Conservation (phyloP, 192 early-diverging fungal species). For the Coemansia sp. region DNA sequence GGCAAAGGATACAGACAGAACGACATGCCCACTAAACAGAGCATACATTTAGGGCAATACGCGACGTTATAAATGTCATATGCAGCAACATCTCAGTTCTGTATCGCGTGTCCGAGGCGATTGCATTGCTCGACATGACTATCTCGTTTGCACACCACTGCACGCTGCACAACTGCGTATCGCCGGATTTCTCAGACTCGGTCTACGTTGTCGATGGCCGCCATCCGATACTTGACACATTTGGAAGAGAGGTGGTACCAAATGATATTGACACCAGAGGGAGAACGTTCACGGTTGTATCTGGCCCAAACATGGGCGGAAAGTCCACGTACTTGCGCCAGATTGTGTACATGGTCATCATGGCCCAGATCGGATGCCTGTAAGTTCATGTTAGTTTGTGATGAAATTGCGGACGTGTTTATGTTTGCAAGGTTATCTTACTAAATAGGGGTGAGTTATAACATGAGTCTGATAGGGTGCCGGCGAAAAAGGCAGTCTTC, state of each 20-base stretch:
- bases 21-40: background rate
- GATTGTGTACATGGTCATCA: constrained; percentile 70
- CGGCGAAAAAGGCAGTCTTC: constrained; percentile 75
- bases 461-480: constrained; percentile 56
- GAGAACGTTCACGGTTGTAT: constrained; percentile 72
- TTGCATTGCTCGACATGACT: constrained; percentile 80
- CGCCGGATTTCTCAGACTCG: constrained; percentile 76
- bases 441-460: background rate
- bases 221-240: constrained; percentile 71
- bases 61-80: constrained; percentile 50
- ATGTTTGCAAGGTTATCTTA: background rate
- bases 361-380: constrained; percentile 87
- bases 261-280: constrained; percentile 68
- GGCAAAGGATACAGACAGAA: background rate
- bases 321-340: constrained; percentile 86
- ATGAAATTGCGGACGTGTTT: background rate
- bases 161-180: constrained; percentile 58
- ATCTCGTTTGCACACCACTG: constrained; percentile 70
- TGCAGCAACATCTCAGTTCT: constrained; percentile 60
- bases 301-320: constrained; percentile 92
- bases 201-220: constrained; percentile 72
- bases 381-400: constrained; percentile 30
- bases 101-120: constrained; percentile 70
- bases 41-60: constrained; percentile 20
- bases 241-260: constrained; percentile 59